A percentile compares a stretch with the other conserved stretches of the same genome.
Conservation (phyloP, 1,284 basidiomycete species). For the Malassezia caprae region DNA sequence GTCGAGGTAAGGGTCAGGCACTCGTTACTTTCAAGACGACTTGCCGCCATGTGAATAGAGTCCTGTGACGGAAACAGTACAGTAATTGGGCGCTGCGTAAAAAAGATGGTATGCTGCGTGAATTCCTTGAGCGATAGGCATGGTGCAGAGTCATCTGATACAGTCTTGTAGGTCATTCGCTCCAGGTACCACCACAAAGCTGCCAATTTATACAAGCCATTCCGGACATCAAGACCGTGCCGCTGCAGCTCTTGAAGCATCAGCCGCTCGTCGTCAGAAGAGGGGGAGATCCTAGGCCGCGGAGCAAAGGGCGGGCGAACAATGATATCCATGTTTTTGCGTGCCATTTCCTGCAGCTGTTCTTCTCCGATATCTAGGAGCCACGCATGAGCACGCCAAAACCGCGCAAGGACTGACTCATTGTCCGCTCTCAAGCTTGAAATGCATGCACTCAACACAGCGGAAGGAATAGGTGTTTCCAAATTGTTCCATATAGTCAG, state of each 20-base stretch:
- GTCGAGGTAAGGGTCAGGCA: neutral
- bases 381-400: conserved; percentile 1
- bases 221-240: neutral
- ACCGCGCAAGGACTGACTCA: neutral
- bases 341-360: neutral
- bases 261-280: neutral
- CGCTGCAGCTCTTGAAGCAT: neutral
- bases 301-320: conserved; percentile 4
- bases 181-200: conserved; percentile 15
- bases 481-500: conserved; percentile 59
- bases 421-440: conserved; percentile 53
- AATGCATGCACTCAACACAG: conserved; percentile 60
- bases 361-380: neutral
- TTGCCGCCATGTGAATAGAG: neutral
- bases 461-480: conserved; percentile 62
- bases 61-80: neutral
- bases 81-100: conserved; percentile 52
- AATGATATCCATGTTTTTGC: neutral
- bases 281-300: neutral
- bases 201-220: conserved; percentile 3
- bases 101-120: conserved; percentile 89
- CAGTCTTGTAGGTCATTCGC: neutral
- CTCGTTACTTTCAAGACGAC: neutral
- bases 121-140: conserved; percentile 59
- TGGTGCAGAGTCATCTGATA: conserved; percentile 47